Evolutionary conservation across 169 alveolate genomes (phyloP), one percentile per base, ranked within the genome.

Genomic region (Besnoitia besnoiti): DNA sequence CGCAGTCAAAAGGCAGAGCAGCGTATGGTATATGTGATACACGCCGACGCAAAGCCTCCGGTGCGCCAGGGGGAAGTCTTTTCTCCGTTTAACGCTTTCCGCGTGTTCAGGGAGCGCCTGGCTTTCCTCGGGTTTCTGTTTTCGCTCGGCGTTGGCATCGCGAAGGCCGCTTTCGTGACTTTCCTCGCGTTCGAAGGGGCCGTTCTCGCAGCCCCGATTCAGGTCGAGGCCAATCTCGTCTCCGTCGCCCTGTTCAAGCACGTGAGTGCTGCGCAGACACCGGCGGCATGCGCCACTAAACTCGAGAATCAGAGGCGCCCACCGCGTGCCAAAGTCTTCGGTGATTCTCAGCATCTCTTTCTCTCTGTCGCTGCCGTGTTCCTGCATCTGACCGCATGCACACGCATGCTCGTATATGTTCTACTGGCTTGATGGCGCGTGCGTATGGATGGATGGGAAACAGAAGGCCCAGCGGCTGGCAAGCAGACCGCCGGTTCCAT

Each of bases 111-210:
- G 82, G 24, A 73, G 47, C 39, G 5, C 47, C 47, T 21, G 8
- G 79, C 42, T 30, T 19, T 73, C 8, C 24, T n/a, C 16, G 27
- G n/a, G 14, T 19, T 39, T 30, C 24, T 73, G 19, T 73, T 19
- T 19, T 8, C 82, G 3, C n/a, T n/a, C 82, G 16, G 14, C 46
- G 39, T 73, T 30, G 16, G 14, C 47, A 42, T 24, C 46, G 46
- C n/a, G 47, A 35, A n/a, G 82, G 82, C 82, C 21, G 47, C 46
- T 7, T 73, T 73, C 82, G 46, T 73, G 44, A 19, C 46, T 42
- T 73, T 73, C 82, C 82, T 73, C 46, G 82, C 47, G 24, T 73
- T 37, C 39, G 82, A 73, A 73, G 46, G 39, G 24, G 44, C 82
- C 21, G 82, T 73, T 42, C 46, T 37, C 46, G 82, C 82, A 12